Percentiles rank a stretch among this genome's conserved stretches.
Conservation (phyloP, 2,329 filamentous ascomycete genomes). For the Elsinoe arachidis region DNA sequence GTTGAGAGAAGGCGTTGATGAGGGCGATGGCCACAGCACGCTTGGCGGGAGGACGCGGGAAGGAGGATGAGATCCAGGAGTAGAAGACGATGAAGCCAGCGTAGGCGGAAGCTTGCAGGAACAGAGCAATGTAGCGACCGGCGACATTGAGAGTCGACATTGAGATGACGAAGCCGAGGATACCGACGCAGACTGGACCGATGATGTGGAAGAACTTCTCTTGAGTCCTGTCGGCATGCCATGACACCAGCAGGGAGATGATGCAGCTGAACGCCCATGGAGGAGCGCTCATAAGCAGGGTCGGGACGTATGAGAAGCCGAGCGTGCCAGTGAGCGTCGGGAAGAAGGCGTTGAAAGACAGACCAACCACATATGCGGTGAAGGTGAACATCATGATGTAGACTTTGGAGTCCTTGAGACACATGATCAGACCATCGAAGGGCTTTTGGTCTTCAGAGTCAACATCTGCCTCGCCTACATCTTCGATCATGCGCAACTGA, state of each 20-base stretch:
- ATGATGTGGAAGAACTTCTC: conserved; percentile 50
- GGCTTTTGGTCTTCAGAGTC: conserved; percentile 38
- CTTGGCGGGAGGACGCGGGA: conserved; percentile 23
- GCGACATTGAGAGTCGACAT: conserved; percentile 50
- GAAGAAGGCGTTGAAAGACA: conserved; percentile 25
- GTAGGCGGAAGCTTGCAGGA: conserved; percentile 51
- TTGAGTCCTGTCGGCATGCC: conserved; percentile 23
- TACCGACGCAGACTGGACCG: conserved; percentile 45
- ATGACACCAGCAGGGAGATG: conserved; percentile 16
- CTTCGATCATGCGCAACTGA: conserved; percentile 31
- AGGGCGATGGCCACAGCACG: conserved; percentile 24
- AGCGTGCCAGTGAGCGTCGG: conserved; percentile 30
- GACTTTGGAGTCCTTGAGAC: conserved; percentile 20
- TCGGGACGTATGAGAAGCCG: conserved; percentile 30
- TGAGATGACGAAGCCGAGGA: conserved; percentile 51
- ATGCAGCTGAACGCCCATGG: conserved; percentile 27
- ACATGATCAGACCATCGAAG: conserved; percentile 18
- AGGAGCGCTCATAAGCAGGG: conserved; percentile 26
- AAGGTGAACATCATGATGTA: conserved; percentile 16
- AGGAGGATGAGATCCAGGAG: conserved; percentile 44
- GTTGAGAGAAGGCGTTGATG: conserved; percentile 24
- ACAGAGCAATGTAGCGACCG: conserved; percentile 52
- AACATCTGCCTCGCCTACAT: conserved; percentile 29
- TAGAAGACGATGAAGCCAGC: conserved; percentile 51
- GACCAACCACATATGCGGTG: conserved; percentile 3